Percentiles rank a stretch among this genome's conserved stretches.
These are phyloP conservation scores for Panicum virgatum DNA, from an alignment of 202 grass and related monocot genomes.

Conservation along the genomic window DNA sequence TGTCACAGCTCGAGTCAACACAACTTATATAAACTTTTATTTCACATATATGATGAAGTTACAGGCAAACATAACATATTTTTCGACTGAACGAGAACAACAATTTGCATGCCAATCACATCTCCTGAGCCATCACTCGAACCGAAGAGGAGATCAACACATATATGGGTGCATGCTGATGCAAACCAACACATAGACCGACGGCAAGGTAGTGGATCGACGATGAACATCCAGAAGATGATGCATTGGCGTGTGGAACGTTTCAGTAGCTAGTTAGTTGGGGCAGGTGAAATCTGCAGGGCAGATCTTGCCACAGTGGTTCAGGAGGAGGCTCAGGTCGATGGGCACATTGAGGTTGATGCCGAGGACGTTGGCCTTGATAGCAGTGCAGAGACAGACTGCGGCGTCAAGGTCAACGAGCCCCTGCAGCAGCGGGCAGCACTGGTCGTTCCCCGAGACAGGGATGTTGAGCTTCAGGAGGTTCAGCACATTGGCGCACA, in stretches of 20 bases:
- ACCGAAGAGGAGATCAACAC: too few species aligned
- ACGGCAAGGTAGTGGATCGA: neutral
- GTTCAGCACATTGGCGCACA: constrained; percentile 68
- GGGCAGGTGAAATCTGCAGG: constrained; percentile 68
- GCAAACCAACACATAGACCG: neutral
- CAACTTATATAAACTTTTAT: neutral
- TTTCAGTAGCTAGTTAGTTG: neutral
- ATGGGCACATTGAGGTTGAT: constrained; percentile 47
- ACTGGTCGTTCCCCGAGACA: constrained; percentile 30
- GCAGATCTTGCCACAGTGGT: constrained; percentile 62
- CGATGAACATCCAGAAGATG: neutral
- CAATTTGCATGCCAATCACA: neutral
- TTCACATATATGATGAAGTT: neutral
- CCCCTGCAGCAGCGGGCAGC: constrained; percentile 59
- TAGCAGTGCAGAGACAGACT: constrained; percentile 78
- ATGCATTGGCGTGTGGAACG: neutral
- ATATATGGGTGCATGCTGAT: neutral
- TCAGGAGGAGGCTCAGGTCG: constrained; percentile 56
- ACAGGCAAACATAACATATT: neutral
- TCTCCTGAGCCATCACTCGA: neutral
- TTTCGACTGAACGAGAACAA: neutral
- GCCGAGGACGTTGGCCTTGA: constrained; percentile 67
- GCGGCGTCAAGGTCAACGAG: constrained; percentile 60
- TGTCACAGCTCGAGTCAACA: neutral
- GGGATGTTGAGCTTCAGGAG: constrained; percentile 57